Base-by-base conservation (phyloP, 306 rosid species). In the Lablab purpureus region DNA sequence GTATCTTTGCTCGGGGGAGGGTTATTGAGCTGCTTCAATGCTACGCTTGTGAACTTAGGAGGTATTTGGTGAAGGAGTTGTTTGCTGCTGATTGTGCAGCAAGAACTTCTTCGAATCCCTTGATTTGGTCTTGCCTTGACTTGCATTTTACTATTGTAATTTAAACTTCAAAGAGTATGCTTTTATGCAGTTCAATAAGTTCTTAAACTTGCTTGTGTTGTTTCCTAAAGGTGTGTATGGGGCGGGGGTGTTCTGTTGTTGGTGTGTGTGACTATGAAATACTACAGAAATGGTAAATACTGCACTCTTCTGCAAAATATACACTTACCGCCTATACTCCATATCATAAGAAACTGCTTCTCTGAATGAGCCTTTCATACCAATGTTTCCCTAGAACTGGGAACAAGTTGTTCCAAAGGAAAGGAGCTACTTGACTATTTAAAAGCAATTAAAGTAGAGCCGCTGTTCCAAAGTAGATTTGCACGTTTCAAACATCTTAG, bases 1-100 rank as follows among this genome's bases (percentile, higher is more conserved):
- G n/a, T n/a, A n/a, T n/a, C 58, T 25, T 65, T 56, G 37, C 46
- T 80, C 34, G 21, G 14, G 76, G 56, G 49, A 34, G 71, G 28
- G 50, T 64, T 51, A 37, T 69, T 60, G 41, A 67, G 63, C 47
- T 75, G 4, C 15, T 41, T 41, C 47, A 41, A 10, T 41, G 21
- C 14, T 58, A 7, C 37, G 64, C n/a, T 40, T 75, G 19, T 75
- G 82, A 80, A 54, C 45, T 75, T 80, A 45, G 75, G 71, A 75
- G 59, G 30, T 55, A 21, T 14, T 60, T 11, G 30, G 71, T 68
- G 27, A 55, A 63, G 68, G 12, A 45, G 55, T 37, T 70, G 25
- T 70, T 45, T 46, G 50, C 36, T 52, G 64, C 67, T 80, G 67
- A 54, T 63, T 75, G 27, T 62, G 62, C 32, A 14, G 13, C n/a